Percentiles rank a stretch among this genome's conserved stretches.
Evolutionary conservation across 352 stramenopile species (phyloP).

Genomic region (Phytophthora pini): DNA sequence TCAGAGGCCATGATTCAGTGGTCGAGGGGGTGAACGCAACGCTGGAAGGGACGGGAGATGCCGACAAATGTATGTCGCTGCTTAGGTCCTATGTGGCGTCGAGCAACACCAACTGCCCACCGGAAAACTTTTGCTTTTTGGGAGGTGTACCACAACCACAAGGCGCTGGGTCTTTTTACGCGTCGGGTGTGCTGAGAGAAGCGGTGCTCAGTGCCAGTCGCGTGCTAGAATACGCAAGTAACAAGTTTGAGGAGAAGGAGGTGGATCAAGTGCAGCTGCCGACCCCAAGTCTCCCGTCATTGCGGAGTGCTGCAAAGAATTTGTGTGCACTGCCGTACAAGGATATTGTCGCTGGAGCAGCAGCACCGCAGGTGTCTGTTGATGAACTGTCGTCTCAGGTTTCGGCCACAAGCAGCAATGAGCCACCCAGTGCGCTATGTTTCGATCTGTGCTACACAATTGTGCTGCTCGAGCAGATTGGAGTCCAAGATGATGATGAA

Average conservation of each 20-base stretch:
- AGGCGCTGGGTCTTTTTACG: conserved; percentile 55
- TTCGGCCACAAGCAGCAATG: conserved; percentile 13
- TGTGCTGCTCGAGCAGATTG: conserved; percentile 66
- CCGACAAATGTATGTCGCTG: conserved; percentile 50
- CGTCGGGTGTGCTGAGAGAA: conserved; percentile 43
- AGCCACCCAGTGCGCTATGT: conserved; percentile 38
- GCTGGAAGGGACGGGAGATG: conserved; percentile 47
- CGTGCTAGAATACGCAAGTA: conserved; percentile 37
- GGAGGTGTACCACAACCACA: conserved; percentile 53
- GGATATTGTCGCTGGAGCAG: conserved; percentile 16
- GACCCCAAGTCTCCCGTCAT: conserved; percentile 43
- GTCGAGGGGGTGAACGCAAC: conserved; percentile 32
- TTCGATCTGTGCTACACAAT: conserved; percentile 71
- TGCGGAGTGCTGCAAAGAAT: conserved; percentile 43
- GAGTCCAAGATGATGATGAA: conserved; percentile 54
- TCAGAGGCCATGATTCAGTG: conserved; percentile 28
- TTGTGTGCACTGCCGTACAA: conserved; percentile 47
- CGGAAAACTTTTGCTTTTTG: conserved; percentile 59
- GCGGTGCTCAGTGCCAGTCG: conserved; percentile 35
- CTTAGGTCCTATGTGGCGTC: conserved; percentile 50
- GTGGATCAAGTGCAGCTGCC: conserved; percentile 49
- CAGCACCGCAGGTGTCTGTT: neutral
- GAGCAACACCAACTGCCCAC: conserved; percentile 61
- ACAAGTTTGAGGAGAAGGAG: conserved; percentile 11
- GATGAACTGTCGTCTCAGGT: conserved; percentile 1